Percentiles rank a stretch among this genome's conserved stretches.
Evolutionary conservation across 805 yeast genomes (phyloP).

Genomic region (Schwanniomyces vanrijiae): DNA sequence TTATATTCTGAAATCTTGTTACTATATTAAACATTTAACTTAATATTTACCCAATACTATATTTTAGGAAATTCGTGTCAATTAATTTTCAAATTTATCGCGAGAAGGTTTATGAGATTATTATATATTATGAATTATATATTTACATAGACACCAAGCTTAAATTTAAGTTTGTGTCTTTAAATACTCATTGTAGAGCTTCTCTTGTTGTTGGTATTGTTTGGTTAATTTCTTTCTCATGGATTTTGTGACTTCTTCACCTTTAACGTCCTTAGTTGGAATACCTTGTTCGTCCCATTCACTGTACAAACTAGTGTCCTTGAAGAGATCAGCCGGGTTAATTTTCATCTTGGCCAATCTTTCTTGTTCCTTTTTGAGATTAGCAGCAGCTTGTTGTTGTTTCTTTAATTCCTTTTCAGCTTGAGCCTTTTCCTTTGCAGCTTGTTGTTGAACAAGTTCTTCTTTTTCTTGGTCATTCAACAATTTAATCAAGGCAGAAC

Average conservation of each 20-base stretch:
- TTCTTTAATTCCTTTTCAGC: slow-evolving; percentile 60
- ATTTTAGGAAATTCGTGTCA: neutral
- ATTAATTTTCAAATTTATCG: neutral
- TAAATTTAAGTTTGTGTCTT: slow-evolving; percentile 8
- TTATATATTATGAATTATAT: neutral
- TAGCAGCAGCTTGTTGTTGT: slow-evolving; percentile 46
- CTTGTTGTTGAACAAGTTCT: slow-evolving; percentile 61
- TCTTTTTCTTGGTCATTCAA: slow-evolving; percentile 66
- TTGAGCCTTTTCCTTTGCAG: slow-evolving; percentile 58
- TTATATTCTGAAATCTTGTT: slow-evolving; percentile 44
- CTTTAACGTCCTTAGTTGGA: slow-evolving; percentile 73
- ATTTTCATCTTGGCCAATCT: slow-evolving; percentile 65
- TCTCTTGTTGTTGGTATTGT: slow-evolving; percentile 76
- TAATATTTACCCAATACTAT: neutral
- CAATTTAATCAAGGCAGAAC: slow-evolving; percentile 82
- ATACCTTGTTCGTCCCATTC: slow-evolving; percentile 87
- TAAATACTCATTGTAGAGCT: slow-evolving; percentile 70
- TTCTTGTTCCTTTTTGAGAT: slow-evolving; percentile 64
- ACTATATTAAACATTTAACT: slow-evolving; percentile 32
- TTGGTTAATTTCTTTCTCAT: slow-evolving; percentile 79
- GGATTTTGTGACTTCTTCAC: slow-evolving; percentile 85
- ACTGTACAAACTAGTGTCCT: slow-evolving; percentile 50
- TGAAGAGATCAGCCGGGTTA: slow-evolving; percentile 74
- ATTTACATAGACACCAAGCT: neutral
- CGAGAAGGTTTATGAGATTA: neutral